Percentiles rank a stretch among this genome's conserved stretches.
Evolutionary conservation across 2,329 filamentous ascomycete species (phyloP).

Genomic region (Botrytis medusae): DNA sequence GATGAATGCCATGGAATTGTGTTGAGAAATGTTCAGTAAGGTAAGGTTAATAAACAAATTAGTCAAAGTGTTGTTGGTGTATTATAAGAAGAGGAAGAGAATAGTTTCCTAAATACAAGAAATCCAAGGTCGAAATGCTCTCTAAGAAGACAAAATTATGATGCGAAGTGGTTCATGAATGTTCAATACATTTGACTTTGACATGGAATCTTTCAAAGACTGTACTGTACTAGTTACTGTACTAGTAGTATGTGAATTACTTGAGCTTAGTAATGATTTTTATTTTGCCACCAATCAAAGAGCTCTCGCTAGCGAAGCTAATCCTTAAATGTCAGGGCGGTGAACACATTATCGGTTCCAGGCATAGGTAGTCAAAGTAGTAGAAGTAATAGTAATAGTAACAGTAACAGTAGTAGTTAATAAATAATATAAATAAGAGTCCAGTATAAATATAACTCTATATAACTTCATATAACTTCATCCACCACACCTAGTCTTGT

Average conservation of each 20-base stretch:
- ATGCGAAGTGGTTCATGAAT: not conserved
- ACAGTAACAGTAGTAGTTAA: too few species aligned
- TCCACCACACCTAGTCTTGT: not conserved
- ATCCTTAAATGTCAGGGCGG: not conserved
- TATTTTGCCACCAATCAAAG: not conserved
- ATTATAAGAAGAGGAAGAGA: not conserved
- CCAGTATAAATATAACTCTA: too few species aligned
- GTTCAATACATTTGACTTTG: not conserved
- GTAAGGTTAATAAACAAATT: not conserved
- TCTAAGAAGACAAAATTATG: not conserved
- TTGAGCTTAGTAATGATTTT: not conserved
- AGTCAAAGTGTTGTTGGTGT: not conserved
- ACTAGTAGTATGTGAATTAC: not conserved
- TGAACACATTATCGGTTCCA: too few species aligned
- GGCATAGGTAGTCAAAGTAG: too few species aligned
- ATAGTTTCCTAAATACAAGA: not conserved
- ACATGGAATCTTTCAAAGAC: not conserved
- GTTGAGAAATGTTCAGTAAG: not conserved
- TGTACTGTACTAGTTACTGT: not conserved
- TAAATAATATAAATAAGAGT: not conserved
- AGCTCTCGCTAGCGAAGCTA: fast-evolving
- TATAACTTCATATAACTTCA: not conserved
- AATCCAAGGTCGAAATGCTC: not conserved
- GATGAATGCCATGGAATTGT: not conserved
- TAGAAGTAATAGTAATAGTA: too few species aligned